A percentile compares a stretch with the other conserved stretches of the same genome.
These are phyloP conservation scores for Penicillium glabrum DNA, from an alignment of 2,329 filamentous ascomycete species.

Conservation along the genomic window DNA sequence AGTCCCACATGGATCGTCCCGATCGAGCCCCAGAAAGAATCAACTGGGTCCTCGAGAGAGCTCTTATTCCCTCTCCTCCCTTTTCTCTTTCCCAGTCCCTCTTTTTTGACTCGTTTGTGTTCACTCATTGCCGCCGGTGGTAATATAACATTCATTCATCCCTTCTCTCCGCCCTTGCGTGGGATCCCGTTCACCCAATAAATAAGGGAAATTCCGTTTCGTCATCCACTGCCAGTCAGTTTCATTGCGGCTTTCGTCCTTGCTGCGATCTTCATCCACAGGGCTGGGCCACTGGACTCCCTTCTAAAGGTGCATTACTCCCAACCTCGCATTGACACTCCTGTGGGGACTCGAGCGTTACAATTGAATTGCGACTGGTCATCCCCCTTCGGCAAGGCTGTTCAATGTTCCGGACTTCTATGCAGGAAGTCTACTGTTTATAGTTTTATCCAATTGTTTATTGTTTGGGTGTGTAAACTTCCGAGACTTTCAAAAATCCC, in stretches of 20 bases:
- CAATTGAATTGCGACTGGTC: slow-evolving; percentile 16
- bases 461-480: slow-evolving; percentile 18
- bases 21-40: slow-evolving; percentile 27
- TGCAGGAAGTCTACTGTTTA: slow-evolving; percentile 22
- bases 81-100: slow-evolving; percentile 8
- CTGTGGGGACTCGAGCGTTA: slow-evolving; percentile 1
- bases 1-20: slow-evolving; percentile 23
- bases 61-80: slow-evolving; percentile 17
- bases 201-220: slow-evolving; percentile 14
- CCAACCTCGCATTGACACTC: slow-evolving; percentile 12
- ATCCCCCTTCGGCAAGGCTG: slow-evolving; percentile 10
- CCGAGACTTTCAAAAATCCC: neutral
- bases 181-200: neutral
- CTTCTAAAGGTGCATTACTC: slow-evolving; percentile 14
- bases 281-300: slow-evolving; percentile 9
- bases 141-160: slow-evolving; percentile 25
- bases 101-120: neutral
- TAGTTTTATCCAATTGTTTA: slow-evolving; percentile 21
- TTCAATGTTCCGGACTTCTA: slow-evolving; percentile 18
- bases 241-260: slow-evolving; percentile 14
- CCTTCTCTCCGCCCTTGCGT: slow-evolving; percentile 26
- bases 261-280: slow-evolving; percentile 23
- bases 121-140: slow-evolving; percentile 31
- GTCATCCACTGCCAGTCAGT: slow-evolving; percentile 17
- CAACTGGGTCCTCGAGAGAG: slow-evolving; percentile 17